phyloP scores from a whole-genome alignment of 2,329 filamentous ascomycete species.

The Aspergillus puulaauensis region DNA sequence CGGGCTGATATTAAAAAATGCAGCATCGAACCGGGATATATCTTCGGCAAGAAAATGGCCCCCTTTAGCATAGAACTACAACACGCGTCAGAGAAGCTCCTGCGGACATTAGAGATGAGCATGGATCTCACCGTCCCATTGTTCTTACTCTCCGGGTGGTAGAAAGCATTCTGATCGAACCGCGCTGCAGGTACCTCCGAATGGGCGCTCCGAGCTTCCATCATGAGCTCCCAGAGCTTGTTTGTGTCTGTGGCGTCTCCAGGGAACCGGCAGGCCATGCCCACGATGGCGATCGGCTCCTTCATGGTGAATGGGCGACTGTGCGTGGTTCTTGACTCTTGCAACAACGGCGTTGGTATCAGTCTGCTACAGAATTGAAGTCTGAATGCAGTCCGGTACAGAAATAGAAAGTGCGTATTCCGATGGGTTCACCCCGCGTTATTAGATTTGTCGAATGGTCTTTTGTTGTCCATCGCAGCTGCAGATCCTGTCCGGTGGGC shows the following conservation, averaged over 20 bases:
- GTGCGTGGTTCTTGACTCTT: too few relatives aligned
- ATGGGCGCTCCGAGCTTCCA: conserved; percentile 7
- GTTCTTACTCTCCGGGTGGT: background rate
- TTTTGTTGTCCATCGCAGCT: too few relatives aligned
- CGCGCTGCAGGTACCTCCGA: conserved; percentile 13
- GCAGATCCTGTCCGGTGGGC: too few relatives aligned
- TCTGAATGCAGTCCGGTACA: too few relatives aligned
- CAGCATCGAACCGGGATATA: conserved; percentile 20
- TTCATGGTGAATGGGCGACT: too few relatives aligned
- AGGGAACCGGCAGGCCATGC: background rate
- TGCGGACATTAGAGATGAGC: too few relatives aligned
- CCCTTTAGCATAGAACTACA: background rate
- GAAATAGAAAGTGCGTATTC: too few relatives aligned
- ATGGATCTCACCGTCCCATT: conserved; percentile 13
- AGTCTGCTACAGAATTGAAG: too few relatives aligned
- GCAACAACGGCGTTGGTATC: too few relatives aligned
- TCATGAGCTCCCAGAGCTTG: conserved; percentile 19
- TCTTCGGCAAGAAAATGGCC: conserved; percentile 14
- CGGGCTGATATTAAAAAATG: conserved; percentile 17
- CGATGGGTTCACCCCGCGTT: too few relatives aligned
- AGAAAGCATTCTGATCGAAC: conserved; percentile 17
- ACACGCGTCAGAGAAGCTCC: too few relatives aligned
- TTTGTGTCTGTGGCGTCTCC: background rate
- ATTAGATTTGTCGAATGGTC: too few relatives aligned
- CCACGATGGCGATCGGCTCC: background rate